Evolutionary conservation across 2,329 filamentous ascomycete species (phyloP), one percentile per base, ranked within the genome.

Genomic region (Alternaria triticimaculans): DNA sequence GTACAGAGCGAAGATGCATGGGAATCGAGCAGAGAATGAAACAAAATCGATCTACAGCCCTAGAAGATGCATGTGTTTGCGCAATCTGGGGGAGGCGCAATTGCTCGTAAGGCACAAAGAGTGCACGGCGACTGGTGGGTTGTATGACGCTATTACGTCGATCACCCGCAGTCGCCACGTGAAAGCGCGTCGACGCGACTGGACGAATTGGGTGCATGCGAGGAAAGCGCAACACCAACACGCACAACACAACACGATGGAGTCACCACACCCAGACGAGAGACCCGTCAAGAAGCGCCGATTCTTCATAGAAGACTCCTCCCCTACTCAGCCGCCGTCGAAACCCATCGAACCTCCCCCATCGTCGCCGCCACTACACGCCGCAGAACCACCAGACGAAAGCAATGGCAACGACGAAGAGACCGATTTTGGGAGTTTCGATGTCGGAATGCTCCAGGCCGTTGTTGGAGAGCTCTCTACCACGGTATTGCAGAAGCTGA

Each of bases 231-330:
- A 55, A 55, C 57, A 55, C 33, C 41, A 26, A 53, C 60, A 53
- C 60, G 28, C 50, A 43, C 41, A 44, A 55, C 62, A 49, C 58
- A 53, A 66, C 67, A 68, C 67, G 51, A 78, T 82, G 79, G 78
- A 77, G 62, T 76, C 78, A 55, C 67, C 76, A n/a, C 80, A 82
- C 64, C 74, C 84, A 49, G 83, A 87, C 54, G 82, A 87, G 48
- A 80, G 86, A 20, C 88, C 88, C 5, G 77, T 79, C 23, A 90
- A 90, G 78, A 89, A 88, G 78, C 83, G 87, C 64, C 85, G 88
- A 26, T 90, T 90, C 79, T 90, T 90, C 69, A 81, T 84, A 15
- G 86, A 89, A 48, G 84, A 86, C 26, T 78, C 81, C 11, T 79
- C 81, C 10, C 72, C 76, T 9, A 56, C 58, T 6, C 68, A 70